These are phyloP conservation scores for Amanita pseudoporphyria DNA, from an alignment of 768 basidiomycete species.

Conservation along the genomic window DNA sequence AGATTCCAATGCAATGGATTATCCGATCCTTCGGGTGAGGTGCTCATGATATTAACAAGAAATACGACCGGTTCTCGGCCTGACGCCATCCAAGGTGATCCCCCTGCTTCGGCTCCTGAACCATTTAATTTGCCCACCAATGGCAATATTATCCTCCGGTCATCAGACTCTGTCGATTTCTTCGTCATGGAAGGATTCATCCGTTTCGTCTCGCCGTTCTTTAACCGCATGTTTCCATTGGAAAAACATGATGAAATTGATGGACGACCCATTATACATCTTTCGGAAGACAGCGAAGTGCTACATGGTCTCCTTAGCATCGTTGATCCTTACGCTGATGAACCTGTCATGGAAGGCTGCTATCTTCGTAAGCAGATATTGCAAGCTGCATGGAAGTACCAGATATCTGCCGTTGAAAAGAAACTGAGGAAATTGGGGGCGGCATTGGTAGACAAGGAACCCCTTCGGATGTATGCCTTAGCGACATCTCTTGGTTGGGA, in stretches of 20 bases:
- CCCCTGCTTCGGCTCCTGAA: not conserved
- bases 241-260: not conserved
- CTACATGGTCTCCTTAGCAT: not conserved
- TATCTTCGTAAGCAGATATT: not conserved
- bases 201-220: slow-evolving; percentile 21
- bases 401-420: not conserved
- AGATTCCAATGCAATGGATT: not conserved
- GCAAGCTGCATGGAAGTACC: not conserved
- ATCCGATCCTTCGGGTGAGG: not conserved
- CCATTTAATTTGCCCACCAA: not conserved
- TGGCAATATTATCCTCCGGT: slow-evolving; percentile 16
- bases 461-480: not conserved
- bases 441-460: not conserved
- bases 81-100: no score
- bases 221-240: slow-evolving; percentile 17
- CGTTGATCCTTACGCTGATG: not conserved
- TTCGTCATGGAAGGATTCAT: slow-evolving; percentile 19
- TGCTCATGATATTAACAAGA: not conserved
- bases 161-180: slow-evolving; percentile 22
- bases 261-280: not conserved
- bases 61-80: not conserved
- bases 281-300: not conserved
- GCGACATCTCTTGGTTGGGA: not conserved
- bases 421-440: not conserved
- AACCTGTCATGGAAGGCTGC: not conserved